These are phyloP conservation scores for Neohortaea acidophila DNA, from an alignment of 495 filamentous ascomycete species.

Conservation along the genomic window DNA sequence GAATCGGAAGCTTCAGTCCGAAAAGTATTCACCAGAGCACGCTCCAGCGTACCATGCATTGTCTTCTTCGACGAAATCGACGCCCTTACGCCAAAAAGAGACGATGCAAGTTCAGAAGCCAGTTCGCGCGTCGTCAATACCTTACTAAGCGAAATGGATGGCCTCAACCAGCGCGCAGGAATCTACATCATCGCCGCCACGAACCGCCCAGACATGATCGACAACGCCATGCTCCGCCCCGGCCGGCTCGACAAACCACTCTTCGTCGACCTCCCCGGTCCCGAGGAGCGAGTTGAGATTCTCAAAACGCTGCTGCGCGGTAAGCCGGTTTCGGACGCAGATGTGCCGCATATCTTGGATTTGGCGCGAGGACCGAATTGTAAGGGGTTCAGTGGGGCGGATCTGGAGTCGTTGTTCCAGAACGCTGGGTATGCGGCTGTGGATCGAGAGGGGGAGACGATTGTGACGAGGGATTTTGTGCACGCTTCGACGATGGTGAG, in stretches of 20 bases:
- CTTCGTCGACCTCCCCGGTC: constrained; percentile 75
- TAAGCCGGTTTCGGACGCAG: constrained; percentile 34
- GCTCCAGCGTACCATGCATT: constrained; percentile 76
- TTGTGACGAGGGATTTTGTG: constrained; percentile 52
- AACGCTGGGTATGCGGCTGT: constrained; percentile 66
- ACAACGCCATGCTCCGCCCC: constrained; percentile 85
- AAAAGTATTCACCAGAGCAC: constrained; percentile 79
- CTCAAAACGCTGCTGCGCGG: constrained; percentile 59
- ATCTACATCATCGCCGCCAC: constrained; percentile 94
- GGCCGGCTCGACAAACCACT: constrained; percentile 78
- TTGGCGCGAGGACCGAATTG: too few relatives aligned
- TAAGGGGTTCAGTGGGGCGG: constrained; percentile 79
- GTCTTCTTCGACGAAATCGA: constrained; percentile 98
- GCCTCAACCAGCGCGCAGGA: constrained; percentile 60
- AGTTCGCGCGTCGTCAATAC: constrained; percentile 88
- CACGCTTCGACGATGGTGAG: constrained; percentile 53
- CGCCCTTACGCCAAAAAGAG: constrained; percentile 72
- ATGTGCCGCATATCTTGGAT: too few relatives aligned
- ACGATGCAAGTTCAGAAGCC: constrained; percentile 66
- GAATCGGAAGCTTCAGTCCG: constrained; percentile 87
- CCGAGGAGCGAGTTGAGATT: constrained; percentile 71
- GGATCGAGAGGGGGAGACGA: constrained; percentile 30
- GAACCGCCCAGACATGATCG: constrained; percentile 91
- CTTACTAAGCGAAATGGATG: constrained; percentile 89
- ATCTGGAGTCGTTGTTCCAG: constrained; percentile 62